Evolutionary conservation across 371 early-diverging fungal genomes (phyloP).

Genomic region (Mucor lusitanicus): DNA sequence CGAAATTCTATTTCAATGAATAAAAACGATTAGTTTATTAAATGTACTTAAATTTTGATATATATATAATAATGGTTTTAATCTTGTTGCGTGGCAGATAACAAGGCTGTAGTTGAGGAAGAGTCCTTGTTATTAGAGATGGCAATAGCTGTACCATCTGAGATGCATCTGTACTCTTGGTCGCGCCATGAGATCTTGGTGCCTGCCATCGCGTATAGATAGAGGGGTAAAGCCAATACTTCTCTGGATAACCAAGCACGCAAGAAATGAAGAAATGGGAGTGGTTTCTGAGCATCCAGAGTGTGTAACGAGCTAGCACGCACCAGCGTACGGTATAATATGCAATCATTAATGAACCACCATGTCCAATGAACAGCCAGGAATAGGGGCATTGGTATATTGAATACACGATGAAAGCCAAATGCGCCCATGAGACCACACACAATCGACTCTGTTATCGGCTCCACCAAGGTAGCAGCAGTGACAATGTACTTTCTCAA

Average conservation of each 20-base stretch:
- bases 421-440: slow-evolving; percentile 75
- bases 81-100: neutral
- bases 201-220: slow-evolving; percentile 78
- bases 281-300: slow-evolving; percentile 10
- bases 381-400: slow-evolving; percentile 46
- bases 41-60: neutral
- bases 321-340: slow-evolving; percentile 58
- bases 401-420: slow-evolving; percentile 53
- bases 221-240: slow-evolving; percentile 80
- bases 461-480: slow-evolving; percentile 85
- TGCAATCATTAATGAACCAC: slow-evolving; percentile 76
- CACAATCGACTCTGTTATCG: slow-evolving; percentile 87
- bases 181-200: slow-evolving; percentile 89
- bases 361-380: slow-evolving; percentile 67
- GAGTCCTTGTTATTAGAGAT: slow-evolving; percentile 4
- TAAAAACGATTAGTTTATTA: neutral
- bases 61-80: neutral
- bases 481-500: slow-evolving; percentile 90
- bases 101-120: neutral
- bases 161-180: slow-evolving; percentile 51
- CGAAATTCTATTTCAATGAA: neutral
- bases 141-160: slow-evolving; percentile 61
- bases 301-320: slow-evolving; percentile 25
- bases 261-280: slow-evolving; percentile 26
- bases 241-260: slow-evolving; percentile 82